phyloP scores from a whole-genome alignment of 2,329 filamentous ascomycete genomes.

The Colletotrichum spinosum region DNA sequence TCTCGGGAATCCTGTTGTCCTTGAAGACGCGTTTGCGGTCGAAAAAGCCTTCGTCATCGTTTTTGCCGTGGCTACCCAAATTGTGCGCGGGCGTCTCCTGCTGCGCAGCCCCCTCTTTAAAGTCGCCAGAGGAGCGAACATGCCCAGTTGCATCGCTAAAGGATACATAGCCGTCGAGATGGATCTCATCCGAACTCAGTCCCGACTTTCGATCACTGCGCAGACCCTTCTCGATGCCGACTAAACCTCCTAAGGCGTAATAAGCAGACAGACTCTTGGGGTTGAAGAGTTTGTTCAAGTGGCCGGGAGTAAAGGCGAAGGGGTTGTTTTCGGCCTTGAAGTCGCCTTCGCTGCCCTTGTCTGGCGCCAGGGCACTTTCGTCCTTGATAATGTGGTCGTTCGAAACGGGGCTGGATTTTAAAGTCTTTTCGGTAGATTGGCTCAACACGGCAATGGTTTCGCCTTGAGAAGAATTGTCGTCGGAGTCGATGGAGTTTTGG shows the following conservation, averaged over 20 bases:
- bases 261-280: constrained; percentile 89
- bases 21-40: constrained; percentile 78
- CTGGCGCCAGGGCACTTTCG: constrained; percentile 77
- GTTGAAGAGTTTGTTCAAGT: constrained; percentile 88
- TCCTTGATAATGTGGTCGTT: constrained; percentile 72
- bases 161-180: constrained; percentile 72
- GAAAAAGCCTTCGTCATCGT: constrained; percentile 55
- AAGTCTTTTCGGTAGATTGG: constrained; percentile 58
- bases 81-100: constrained; percentile 8
- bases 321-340: constrained; percentile 83
- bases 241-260: constrained; percentile 81
- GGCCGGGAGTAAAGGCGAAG: constrained; percentile 86
- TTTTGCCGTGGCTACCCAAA: constrained; percentile 5
- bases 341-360: constrained; percentile 80
- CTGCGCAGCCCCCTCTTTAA: constrained; percentile 11
- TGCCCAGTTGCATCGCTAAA: constrained; percentile 75
- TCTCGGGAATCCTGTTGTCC: constrained; percentile 79
- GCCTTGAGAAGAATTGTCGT: constrained; percentile 71
- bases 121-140: constrained; percentile 34
- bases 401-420: constrained; percentile 51
- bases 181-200: constrained; percentile 79
- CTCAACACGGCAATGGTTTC: constrained; percentile 68
- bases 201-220: constrained; percentile 78
- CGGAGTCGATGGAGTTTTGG: constrained; percentile 77
- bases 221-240: constrained; percentile 83